Percentiles rank a stretch among this genome's conserved stretches.
Evolutionary conservation across 805 yeast species (phyloP).

Genomic region (Cyberlindnera saturnus): DNA sequence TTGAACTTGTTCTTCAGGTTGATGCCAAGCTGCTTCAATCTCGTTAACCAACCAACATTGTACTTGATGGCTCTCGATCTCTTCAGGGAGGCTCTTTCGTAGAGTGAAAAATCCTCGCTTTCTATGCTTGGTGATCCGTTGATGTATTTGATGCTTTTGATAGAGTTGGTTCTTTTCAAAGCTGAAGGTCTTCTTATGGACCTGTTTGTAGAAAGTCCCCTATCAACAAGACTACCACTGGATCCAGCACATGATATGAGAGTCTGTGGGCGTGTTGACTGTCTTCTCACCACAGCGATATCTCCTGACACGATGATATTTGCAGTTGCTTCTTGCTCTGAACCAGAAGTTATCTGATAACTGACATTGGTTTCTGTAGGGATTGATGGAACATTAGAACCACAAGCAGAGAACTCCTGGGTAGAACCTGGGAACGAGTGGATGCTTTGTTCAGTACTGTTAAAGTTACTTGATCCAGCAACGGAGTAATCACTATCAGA

Average conservation of each 20-base stretch:
- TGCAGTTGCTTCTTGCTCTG: background rate
- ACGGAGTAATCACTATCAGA: background rate
- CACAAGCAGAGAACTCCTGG: too few species aligned
- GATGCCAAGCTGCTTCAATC: constrained; percentile 23
- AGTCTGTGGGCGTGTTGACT: background rate
- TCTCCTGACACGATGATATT: background rate
- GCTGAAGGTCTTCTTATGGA: background rate
- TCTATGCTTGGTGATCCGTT: background rate
- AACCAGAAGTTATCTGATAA: constrained; percentile 23
- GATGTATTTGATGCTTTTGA: background rate
- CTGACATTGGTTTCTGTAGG: constrained; percentile 18
- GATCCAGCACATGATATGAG: background rate
- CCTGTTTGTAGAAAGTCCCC: background rate
- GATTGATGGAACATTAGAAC: constrained; percentile 3
- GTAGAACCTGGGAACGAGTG: too few species aligned
- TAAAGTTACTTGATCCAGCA: constrained; percentile 1
- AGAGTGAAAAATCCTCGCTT: constrained; percentile 14
- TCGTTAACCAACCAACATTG: constrained; percentile 32
- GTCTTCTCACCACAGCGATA: background rate
- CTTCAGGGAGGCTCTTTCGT: constrained; percentile 20
- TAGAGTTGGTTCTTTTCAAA: background rate
- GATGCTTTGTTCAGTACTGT: too few species aligned
- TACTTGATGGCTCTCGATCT: constrained; percentile 32
- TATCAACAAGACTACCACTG: background rate
- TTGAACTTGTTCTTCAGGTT: constrained; percentile 21